Evolutionary conservation across 306 rosid genomes (phyloP).

Genomic region (Medicago lupulina): DNA sequence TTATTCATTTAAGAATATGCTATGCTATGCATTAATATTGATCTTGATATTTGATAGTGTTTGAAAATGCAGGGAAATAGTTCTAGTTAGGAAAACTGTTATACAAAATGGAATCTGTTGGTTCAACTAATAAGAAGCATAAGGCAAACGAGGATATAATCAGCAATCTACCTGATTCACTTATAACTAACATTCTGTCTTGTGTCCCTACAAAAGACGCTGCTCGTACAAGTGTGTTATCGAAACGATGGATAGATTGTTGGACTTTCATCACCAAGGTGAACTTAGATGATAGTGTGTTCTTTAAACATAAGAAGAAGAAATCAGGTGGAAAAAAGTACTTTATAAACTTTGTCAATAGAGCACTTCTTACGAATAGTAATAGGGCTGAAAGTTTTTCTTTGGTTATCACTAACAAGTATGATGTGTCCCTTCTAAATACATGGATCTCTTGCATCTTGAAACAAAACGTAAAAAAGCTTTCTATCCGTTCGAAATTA

Average conservation of each 20-base stretch:
- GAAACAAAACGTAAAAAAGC: neutral
- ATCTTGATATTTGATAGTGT: neutral
- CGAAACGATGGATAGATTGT: slow-evolving; percentile 7
- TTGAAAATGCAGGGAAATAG: neutral
- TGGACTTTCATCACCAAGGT: slow-evolving; percentile 36
- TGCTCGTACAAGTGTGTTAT: slow-evolving; percentile 17
- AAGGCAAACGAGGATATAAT: neutral
- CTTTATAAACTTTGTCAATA: slow-evolving; percentile 7
- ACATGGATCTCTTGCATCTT: neutral
- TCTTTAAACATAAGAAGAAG: neutral
- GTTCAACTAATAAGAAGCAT: no score
- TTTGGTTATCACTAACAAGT: neutral
- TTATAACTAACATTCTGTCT: slow-evolving; percentile 19
- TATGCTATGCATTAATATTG: neutral
- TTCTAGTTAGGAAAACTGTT: no score
- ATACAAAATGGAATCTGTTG: no score
- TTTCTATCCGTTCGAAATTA: fast-evolving
- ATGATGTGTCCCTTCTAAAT: neutral
- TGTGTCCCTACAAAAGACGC: slow-evolving; percentile 16
- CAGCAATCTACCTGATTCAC: neutral
- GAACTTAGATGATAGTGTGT: slow-evolving; percentile 1
- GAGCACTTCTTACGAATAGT: neutral
- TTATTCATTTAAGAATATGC: neutral
- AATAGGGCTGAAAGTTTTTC: neutral
- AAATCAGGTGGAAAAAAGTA: neutral